phyloP scores from a whole-genome alignment of 495 filamentous ascomycete genomes.

The Lichenothelia convexa region DNA sequence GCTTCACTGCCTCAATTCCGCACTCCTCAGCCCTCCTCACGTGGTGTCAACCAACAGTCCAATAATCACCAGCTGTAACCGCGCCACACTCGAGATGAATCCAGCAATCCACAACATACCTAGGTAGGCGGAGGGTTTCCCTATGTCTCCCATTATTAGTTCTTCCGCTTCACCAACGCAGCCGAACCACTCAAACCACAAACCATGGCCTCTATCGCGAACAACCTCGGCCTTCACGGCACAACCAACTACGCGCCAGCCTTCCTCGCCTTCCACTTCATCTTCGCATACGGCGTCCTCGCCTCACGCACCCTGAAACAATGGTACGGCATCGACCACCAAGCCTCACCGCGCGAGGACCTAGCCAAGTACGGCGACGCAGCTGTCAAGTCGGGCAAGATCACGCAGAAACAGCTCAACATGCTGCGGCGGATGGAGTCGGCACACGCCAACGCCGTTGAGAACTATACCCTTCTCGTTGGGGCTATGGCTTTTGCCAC shows the following conservation, averaged over 20 bases:
- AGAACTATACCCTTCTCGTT: conserved; percentile 30
- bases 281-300: conserved; percentile 27
- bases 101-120: too few relatives aligned
- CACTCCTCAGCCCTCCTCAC: too few relatives aligned
- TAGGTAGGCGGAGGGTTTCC: too few relatives aligned
- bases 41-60: too few relatives aligned
- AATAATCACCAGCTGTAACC: too few relatives aligned
- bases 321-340: conserved; percentile 30
- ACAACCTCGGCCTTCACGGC: conserved; percentile 5
- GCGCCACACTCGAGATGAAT: too few relatives aligned
- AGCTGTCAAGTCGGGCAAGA: conserved; percentile 30
- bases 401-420: conserved; percentile 25
- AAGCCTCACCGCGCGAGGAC: conserved; percentile 27
- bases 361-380: conserved; percentile 27
- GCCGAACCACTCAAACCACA: too few relatives aligned
- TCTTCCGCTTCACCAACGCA: too few relatives aligned
- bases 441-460: conserved; percentile 30
- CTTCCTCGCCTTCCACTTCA: conserved; percentile 29
- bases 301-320: conserved; percentile 27
- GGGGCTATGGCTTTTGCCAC: conserved; percentile 6
- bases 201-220: conserved; percentile 6
- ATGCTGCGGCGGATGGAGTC: conserved; percentile 29
- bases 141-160: too few relatives aligned
- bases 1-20: too few relatives aligned
- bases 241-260: background rate